phyloP scores from a whole-genome alignment of 768 basidiomycete genomes.

The Agaricus blazei region DNA sequence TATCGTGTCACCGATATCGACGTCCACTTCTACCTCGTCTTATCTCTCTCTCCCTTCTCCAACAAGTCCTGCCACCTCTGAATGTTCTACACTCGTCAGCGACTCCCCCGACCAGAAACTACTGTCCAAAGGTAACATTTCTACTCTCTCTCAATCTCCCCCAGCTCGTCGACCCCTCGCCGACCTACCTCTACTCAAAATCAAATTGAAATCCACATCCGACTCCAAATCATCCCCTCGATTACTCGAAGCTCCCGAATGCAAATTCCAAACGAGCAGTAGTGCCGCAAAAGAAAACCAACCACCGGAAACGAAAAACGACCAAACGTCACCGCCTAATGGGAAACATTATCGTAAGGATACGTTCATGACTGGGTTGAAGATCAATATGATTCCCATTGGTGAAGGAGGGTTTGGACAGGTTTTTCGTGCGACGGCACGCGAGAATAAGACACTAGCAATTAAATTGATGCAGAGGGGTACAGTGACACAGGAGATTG shows the following conservation, averaged over 20 bases:
- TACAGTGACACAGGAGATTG: constrained; percentile 5
- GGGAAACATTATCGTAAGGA: constrained; percentile 2
- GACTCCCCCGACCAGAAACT: not conserved
- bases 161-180: not conserved
- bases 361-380: constrained; percentile 2
- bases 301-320: not conserved
- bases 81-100: not conserved
- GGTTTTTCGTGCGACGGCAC: constrained; percentile 3
- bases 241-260: not conserved
- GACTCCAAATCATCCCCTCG: not conserved
- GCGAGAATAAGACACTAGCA: not conserved
- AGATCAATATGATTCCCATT: constrained; percentile 3
- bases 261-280: constrained; percentile 1
- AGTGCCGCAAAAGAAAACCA: not conserved
- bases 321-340: not conserved
- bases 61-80: not conserved
- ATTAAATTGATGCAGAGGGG: constrained; percentile 6
- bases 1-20: not conserved
- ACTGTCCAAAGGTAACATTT: not conserved
- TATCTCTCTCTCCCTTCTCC: not conserved
- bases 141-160: not conserved
- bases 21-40: not conserved
- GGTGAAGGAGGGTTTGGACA: constrained; percentile 9
- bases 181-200: not conserved
- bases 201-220: not conserved